A percentile compares a stretch with the other conserved stretches of the same genome.
These are phyloP conservation scores for Trichoderma asperelloides DNA, from an alignment of 495 filamentous ascomycete genomes.

Conservation along the genomic window DNA sequence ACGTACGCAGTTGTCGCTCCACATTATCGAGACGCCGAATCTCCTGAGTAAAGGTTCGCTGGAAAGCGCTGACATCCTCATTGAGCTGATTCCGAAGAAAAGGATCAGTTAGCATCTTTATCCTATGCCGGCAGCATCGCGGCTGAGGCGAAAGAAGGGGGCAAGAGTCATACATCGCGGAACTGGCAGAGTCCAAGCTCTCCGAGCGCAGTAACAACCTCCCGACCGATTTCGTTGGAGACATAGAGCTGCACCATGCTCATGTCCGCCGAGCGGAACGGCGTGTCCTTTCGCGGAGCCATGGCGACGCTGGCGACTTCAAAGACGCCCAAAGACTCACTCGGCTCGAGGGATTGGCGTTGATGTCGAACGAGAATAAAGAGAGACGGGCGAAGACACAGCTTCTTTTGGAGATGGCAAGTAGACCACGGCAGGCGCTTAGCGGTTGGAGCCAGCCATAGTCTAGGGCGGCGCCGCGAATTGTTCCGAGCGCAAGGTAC, in stretches of 20 bases:
- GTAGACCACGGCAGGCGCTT: background rate
- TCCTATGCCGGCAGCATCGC: background rate
- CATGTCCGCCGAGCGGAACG: constrained; percentile 99
- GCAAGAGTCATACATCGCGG: constrained; percentile 64
- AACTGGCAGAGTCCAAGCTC: constrained; percentile 95
- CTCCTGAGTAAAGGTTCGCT: constrained; percentile 94
- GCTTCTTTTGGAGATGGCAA: background rate
- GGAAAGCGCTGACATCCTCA: constrained; percentile 83
- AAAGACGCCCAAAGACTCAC: background rate
- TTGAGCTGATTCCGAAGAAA: constrained; percentile 57
- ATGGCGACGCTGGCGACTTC: constrained; percentile 20
- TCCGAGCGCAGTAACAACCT: constrained; percentile 92
- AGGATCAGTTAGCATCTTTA: background rate
- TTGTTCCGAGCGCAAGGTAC: background rate
- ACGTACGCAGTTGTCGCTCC: constrained; percentile 88
- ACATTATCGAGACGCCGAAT: constrained; percentile 96
- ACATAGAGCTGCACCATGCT: constrained; percentile 99
- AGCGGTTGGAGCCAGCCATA: background rate
- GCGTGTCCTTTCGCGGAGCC: constrained; percentile 65
- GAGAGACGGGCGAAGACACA: background rate
- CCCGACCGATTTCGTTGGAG: constrained; percentile 94
- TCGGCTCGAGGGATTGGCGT: background rate
- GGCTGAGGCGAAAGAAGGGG: background rate
- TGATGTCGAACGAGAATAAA: background rate
- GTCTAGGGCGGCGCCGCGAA: background rate